A percentile compares a stretch with the other conserved stretches of the same genome.
These are phyloP conservation scores for Boletus sp. DNA, from an alignment of 768 basidiomycete genomes.

Conservation along the genomic window DNA sequence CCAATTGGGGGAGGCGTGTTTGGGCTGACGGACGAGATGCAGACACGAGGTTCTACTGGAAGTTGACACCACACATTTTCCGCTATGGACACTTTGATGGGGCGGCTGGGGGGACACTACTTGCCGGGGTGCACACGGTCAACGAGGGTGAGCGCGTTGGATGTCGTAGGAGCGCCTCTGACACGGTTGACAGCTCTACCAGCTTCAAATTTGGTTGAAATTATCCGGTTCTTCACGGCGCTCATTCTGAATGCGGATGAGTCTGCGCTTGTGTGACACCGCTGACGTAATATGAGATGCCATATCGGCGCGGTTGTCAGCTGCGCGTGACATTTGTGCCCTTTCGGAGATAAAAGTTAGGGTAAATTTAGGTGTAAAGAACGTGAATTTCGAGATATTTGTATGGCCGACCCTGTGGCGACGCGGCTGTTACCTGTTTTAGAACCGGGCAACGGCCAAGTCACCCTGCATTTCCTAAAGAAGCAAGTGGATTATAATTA, in stretches of 20 bases:
- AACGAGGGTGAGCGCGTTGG: constrained; percentile 54
- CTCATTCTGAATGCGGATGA: constrained; percentile 71
- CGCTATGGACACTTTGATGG: constrained; percentile 48
- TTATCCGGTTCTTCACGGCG: constrained; percentile 61
- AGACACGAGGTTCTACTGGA: constrained; percentile 50
- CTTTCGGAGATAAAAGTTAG: not conserved
- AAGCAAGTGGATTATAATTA: not conserved
- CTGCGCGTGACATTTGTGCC: not conserved
- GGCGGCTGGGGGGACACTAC: constrained; percentile 28
- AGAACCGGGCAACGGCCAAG: not conserved
- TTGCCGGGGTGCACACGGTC: constrained; percentile 59
- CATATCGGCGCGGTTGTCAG: not conserved
- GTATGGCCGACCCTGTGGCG: too few species aligned
- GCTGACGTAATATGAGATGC: not conserved
- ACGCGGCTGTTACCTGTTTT: not conserved
- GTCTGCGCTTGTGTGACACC: constrained; percentile 16
- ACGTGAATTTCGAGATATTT: not conserved
- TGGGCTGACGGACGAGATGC: not conserved
- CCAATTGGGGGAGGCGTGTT: not conserved
- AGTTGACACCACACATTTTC: constrained; percentile 57
- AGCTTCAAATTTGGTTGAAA: constrained; percentile 54
- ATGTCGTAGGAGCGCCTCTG: not conserved
- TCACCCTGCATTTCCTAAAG: not conserved
- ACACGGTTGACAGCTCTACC: constrained; percentile 33
- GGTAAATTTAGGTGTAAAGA: too few species aligned